phyloP scores from a whole-genome alignment of 345 rosid genomes.

The Raphanus sativus region DNA sequence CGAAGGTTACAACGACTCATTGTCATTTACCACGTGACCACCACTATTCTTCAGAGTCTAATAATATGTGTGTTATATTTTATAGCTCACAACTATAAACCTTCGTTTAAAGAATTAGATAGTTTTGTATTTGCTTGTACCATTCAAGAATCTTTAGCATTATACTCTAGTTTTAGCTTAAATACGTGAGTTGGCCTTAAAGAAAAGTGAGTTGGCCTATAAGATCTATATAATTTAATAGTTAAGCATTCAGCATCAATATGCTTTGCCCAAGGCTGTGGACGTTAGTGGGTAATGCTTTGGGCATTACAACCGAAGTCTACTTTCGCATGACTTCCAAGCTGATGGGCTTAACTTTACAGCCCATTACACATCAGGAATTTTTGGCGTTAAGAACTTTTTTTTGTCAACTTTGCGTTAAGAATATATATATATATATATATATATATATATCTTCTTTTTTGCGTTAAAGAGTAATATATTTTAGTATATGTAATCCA shows the following conservation, averaged over 20 bases:
- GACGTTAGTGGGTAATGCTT: not conserved
- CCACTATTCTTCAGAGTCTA: conserved; percentile 21
- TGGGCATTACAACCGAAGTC: not conserved
- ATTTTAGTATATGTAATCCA: not conserved
- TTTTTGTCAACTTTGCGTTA: too few relatives aligned
- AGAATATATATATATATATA: too few relatives aligned
- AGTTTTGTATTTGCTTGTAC: not conserved
- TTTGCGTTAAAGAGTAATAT: too few relatives aligned
- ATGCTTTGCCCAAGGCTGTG: not conserved
- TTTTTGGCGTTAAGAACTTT: not conserved
- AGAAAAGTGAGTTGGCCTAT: not conserved
- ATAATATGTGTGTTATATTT: not conserved
- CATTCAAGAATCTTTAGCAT: conserved; percentile 7
- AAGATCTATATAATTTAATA: not conserved
- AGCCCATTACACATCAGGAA: not conserved
- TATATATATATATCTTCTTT: too few relatives aligned
- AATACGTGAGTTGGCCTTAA: not conserved
- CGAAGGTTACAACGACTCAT: conserved; percentile 27
- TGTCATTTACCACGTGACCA: conserved; percentile 37
- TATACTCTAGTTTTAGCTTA: not conserved
- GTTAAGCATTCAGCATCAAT: not conserved
- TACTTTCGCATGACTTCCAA: not conserved
- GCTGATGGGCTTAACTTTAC: not conserved
- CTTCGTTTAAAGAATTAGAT: not conserved
- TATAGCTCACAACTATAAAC: conserved; percentile 22